These are phyloP conservation scores for Geranium incanum DNA, from an alignment of 441 rosid species.

Conservation along the genomic window DNA sequence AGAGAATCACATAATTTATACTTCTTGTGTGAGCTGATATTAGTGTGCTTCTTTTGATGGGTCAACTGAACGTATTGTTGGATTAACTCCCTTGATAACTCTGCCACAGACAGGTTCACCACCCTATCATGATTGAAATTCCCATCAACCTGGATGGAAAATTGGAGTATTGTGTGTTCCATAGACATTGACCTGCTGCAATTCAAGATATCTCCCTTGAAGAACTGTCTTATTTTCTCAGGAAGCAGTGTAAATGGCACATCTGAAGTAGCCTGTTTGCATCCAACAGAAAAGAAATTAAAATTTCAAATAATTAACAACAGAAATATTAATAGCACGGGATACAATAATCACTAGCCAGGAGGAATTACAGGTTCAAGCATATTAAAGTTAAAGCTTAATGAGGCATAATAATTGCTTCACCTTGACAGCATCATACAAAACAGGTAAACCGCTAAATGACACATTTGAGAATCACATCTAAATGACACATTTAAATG, in stretches of 20 bases:
- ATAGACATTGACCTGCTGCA: slow-evolving; percentile 33
- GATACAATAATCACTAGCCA: neutral
- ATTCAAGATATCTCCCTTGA: slow-evolving; percentile 45
- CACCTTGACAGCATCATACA: neutral
- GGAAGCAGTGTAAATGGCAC: slow-evolving; percentile 57
- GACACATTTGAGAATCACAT: neutral
- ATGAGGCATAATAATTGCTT: neutral
- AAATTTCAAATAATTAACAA: neutral
- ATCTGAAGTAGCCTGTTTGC: slow-evolving; percentile 80
- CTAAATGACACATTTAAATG: neutral
- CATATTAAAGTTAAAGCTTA: neutral
- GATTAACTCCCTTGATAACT: slow-evolving; percentile 56
- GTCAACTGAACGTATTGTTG: slow-evolving; percentile 56
- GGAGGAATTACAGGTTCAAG: neutral
- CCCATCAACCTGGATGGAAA: slow-evolving; percentile 47
- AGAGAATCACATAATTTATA: slow-evolving; percentile 22
- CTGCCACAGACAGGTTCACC: slow-evolving; percentile 51
- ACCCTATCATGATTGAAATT: slow-evolving; percentile 49
- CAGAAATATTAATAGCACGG: neutral
- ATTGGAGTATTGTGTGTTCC: slow-evolving; percentile 51
- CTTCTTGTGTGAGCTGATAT: slow-evolving; percentile 24
- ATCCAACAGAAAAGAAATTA: slow-evolving; percentile 17
- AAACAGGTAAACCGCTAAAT: neutral
- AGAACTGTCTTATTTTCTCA: slow-evolving; percentile 51
- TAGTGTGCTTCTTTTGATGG: slow-evolving; percentile 53